phyloP scores from a whole-genome alignment of 1,284 basidiomycete genomes.

The Blastosporella zonata region DNA sequence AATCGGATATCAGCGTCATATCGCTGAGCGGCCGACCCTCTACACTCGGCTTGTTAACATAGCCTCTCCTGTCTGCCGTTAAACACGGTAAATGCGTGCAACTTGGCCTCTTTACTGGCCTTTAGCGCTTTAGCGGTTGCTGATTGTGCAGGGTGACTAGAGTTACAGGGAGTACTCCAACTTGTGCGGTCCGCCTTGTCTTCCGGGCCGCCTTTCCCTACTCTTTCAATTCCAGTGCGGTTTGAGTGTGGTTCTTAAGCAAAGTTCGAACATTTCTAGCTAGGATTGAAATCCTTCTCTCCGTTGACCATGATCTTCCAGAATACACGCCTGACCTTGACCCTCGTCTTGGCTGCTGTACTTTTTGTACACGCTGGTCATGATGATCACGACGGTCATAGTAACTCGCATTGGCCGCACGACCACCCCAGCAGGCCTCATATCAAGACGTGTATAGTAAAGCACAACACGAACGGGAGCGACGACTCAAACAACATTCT shows the following conservation, averaged over 20 bases:
- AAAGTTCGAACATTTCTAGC: not conserved
- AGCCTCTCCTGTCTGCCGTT: too few species aligned
- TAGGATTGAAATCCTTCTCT: not conserved
- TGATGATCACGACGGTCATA: not conserved
- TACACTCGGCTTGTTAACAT: too few species aligned
- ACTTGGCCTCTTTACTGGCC: not conserved
- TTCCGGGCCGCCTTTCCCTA: constrained; percentile 5
- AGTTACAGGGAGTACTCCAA: not conserved
- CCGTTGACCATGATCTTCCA: constrained; percentile 4
- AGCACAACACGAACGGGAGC: constrained; percentile 25
- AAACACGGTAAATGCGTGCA: too few species aligned
- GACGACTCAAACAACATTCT: constrained; percentile 40
- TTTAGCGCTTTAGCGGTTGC: not conserved
- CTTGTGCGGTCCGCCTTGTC: constrained; percentile 1
- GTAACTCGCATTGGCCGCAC: constrained; percentile 2
- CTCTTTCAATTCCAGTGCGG: not conserved
- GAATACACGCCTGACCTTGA: constrained; percentile 5
- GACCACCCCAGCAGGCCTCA: not conserved
- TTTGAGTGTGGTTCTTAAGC: not conserved
- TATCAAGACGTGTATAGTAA: constrained; percentile 20
- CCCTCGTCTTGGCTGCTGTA: constrained; percentile 1
- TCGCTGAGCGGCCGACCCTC: too few species aligned
- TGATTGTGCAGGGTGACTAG: not conserved
- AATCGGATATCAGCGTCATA: not conserved
- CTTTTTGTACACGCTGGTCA: not conserved